These are phyloP conservation scores for Colletotrichum cordylinicola DNA, from an alignment of 2,329 filamentous ascomycete genomes.

Conservation along the genomic window DNA sequence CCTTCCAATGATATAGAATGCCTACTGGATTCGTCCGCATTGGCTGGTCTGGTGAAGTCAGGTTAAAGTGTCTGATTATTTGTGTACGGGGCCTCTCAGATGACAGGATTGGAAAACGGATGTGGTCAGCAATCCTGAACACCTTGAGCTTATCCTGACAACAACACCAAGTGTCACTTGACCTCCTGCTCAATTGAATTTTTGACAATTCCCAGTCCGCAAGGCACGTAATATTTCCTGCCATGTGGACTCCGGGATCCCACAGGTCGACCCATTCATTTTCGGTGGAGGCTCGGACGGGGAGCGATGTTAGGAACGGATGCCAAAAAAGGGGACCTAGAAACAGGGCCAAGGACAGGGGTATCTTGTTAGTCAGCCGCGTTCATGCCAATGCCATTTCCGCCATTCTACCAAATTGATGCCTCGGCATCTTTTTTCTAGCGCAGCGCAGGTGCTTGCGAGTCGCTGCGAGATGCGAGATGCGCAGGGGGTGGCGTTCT, in stretches of 20 bases:
- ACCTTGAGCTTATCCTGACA: neutral
- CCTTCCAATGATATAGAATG: neutral
- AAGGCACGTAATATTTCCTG: neutral
- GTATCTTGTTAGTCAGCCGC: neutral
- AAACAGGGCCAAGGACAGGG: neutral
- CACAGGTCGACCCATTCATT: neutral
- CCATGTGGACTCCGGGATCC: neutral
- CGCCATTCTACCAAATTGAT: neutral
- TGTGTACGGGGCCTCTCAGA: neutral
- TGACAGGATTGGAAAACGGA: neutral
- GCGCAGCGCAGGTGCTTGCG: neutral
- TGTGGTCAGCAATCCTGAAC: neutral
- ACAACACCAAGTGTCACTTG: neutral
- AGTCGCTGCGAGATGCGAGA: neutral
- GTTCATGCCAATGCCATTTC: neutral
- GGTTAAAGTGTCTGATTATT: neutral
- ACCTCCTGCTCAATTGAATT: neutral
- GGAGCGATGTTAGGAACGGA: neutral
- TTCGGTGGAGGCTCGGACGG: neutral
- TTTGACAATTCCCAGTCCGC: neutral
- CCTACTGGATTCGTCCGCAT: neutral
- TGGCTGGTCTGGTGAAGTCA: neutral
- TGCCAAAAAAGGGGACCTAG: neutral
- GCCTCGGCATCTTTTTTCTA: conserved; percentile 8
- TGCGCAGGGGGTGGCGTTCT: conserved; percentile 1